Evolutionary conservation across 371 early-diverging fungal genomes (phyloP).

Genomic region (Phascolomyces articulosus): DNA sequence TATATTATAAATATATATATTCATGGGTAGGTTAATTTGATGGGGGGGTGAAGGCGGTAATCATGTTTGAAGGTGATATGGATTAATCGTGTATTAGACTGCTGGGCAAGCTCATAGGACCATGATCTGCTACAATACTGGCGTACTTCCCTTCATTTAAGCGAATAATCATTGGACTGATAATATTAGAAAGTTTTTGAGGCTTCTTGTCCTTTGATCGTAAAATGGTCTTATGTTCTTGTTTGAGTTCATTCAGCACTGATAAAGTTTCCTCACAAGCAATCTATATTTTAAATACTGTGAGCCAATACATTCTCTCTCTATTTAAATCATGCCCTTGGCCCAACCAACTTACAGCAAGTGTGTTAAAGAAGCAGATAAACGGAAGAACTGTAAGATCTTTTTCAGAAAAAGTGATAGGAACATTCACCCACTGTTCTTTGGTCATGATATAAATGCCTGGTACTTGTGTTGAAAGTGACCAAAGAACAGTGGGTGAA

Average conservation of each 20-base stretch:
- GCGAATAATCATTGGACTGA: constrained; percentile 26
- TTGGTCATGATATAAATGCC: constrained; percentile 33
- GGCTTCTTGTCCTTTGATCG: constrained; percentile 28
- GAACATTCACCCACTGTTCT: constrained; percentile 30
- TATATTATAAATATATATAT: too few species aligned
- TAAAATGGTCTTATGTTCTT: constrained; percentile 27
- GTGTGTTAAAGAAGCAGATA: constrained; percentile 36
- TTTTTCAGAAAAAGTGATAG: constrained; percentile 30
- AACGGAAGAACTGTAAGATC: constrained; percentile 31
- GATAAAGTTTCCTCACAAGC: constrained; percentile 35
- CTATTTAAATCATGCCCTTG: constrained; percentile 21
- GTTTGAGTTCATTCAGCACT: constrained; percentile 25
- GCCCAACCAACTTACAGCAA: constrained; percentile 31
- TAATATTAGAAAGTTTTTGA: constrained; percentile 26
- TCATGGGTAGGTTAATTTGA: too few species aligned
- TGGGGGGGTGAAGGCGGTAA: too few species aligned
- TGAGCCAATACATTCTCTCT: constrained; percentile 22
- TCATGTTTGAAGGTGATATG: too few species aligned
- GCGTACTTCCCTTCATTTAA: constrained; percentile 28
- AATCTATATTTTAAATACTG: constrained; percentile 29
- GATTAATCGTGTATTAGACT: constrained; percentile 6
- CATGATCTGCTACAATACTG: constrained; percentile 25
- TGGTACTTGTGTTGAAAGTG: constrained; percentile 31
- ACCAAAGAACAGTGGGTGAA: constrained; percentile 33
- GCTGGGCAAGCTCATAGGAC: constrained; percentile 26